Evolutionary conservation across 192 early-diverging fungal genomes (phyloP), one percentile per base, ranked within the genome.

Genomic region (Coemansia aciculifera): DNA sequence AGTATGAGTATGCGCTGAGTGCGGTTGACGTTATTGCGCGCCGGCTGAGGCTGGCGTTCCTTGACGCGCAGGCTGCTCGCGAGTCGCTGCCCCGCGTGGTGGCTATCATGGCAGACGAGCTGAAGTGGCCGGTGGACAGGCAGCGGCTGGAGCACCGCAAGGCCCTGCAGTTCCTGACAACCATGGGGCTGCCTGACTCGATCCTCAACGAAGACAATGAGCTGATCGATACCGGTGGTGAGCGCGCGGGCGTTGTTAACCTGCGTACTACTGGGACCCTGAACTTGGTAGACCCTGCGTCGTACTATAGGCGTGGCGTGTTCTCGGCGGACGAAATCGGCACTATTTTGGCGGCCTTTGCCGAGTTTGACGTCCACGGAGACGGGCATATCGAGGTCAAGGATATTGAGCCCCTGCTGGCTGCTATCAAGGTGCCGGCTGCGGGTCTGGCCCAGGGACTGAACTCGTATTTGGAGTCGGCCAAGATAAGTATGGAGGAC

Each of bases 21-120:
- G 92, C 87, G 8, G 95, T 97, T 42, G 97, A 98, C 85, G 94
- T 98, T 7, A 82, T 98, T 66, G 95, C 89, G 9, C 90, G 97
- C 36, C 93, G 97, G 52, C 89, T 89, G 48, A 90, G 97, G 9
- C 84, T 98, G 34, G 93, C 95, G 2, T 97, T 97, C 87, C 87
- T 98, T 44, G 93, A 97, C 77, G 92, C 94, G 21, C 91, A 93
- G 72, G 95, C 95, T 11, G 91, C 94, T 29, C 84, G 89, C 61
- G 93, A 96, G 61, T 85, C 92, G 3, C 81, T 98, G 19, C 95
- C 95, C 8, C 82, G 85, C 37, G 90, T 98, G 10, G 87, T 96
- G 43, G 92, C 93, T 62, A 95, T 98, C 63, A 96, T 98, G 97
- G 82, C 89, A 0, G 81, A 86, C 38, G 97, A 98, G 76, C 89